A percentile compares a stretch with the other conserved stretches of the same genome.
phyloP scores from a whole-genome alignment of 2,329 filamentous ascomycete species.

The Metarhizium anisopliae region DNA sequence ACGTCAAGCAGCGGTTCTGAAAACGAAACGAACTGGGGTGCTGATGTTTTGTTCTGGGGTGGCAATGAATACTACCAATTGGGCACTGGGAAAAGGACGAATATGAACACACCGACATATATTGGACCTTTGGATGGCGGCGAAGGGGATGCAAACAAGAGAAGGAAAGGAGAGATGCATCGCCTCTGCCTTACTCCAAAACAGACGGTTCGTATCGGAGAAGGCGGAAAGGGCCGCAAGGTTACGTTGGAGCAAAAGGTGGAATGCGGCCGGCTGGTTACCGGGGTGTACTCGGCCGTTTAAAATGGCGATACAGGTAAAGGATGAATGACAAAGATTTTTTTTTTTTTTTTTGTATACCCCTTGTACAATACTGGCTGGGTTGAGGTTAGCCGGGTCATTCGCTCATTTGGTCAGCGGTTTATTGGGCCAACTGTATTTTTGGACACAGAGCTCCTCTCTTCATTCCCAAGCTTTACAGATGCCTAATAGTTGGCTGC shows the following conservation, averaged over 20 bases:
- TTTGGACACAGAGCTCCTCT: not conserved
- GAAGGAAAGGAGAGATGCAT: slow-evolving; percentile 55
- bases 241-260: slow-evolving; percentile 77
- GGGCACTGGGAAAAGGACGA: slow-evolving; percentile 82
- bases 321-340: not conserved
- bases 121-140: slow-evolving; percentile 66
- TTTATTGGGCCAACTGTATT: not conserved
- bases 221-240: slow-evolving; percentile 52
- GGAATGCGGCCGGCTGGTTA: slow-evolving; percentile 76
- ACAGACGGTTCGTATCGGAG: slow-evolving; percentile 57
- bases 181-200: slow-evolving; percentile 74
- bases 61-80: slow-evolving; percentile 92
- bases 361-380: not conserved
- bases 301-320: slow-evolving; percentile 17
- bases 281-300: slow-evolving; percentile 68
- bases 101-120: slow-evolving; percentile 65
- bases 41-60: slow-evolving; percentile 88
- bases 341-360: not conserved
- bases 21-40: slow-evolving; percentile 78
- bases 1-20: slow-evolving; percentile 40
- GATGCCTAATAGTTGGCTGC: not conserved
- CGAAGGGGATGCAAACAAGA: slow-evolving; percentile 47
- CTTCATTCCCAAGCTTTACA: not conserved
- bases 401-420: not conserved
- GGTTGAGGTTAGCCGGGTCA: not conserved